Evolutionary conservation across 2,329 filamentous ascomycete genomes (phyloP).

Genomic region (Epichloe sylvatica): DNA sequence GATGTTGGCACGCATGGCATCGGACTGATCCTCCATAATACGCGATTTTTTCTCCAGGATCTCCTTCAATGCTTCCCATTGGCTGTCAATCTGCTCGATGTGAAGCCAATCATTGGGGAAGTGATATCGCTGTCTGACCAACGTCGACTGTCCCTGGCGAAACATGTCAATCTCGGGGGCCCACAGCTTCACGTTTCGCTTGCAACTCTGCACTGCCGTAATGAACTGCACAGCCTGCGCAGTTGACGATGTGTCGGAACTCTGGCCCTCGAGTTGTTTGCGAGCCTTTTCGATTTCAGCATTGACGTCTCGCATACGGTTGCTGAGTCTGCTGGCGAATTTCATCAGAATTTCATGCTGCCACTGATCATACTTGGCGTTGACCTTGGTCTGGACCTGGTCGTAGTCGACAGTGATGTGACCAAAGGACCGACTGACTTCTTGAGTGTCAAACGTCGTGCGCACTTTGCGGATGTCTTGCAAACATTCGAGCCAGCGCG

Average conservation of each 20-base stretch:
- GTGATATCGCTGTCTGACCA: slow-evolving; percentile 84
- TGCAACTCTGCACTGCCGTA: slow-evolving; percentile 91
- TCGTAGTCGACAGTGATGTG: slow-evolving; percentile 95
- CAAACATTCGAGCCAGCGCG: slow-evolving; percentile 87
- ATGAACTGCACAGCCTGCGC: slow-evolving; percentile 97
- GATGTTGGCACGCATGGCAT: slow-evolving; percentile 90
- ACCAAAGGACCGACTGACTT: slow-evolving; percentile 83
- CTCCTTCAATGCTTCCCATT: slow-evolving; percentile 89
- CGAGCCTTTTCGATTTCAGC: slow-evolving; percentile 83
- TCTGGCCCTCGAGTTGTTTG: slow-evolving; percentile 80
- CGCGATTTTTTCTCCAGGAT: slow-evolving; percentile 84
- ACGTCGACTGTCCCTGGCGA: slow-evolving; percentile 83
- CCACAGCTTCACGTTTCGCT: slow-evolving; percentile 86
- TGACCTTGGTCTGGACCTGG: slow-evolving; percentile 96
- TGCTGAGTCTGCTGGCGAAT: slow-evolving; percentile 78
- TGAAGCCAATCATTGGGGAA: slow-evolving; percentile 90
- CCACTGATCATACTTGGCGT: slow-evolving; percentile 99
- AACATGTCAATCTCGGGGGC: slow-evolving; percentile 89
- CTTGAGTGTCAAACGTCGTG: slow-evolving; percentile 92
- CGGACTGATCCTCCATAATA: slow-evolving; percentile 91
- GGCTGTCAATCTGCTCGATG: slow-evolving; percentile 89
- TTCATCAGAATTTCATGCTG: slow-evolving; percentile 93
- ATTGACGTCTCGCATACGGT: slow-evolving; percentile 82
- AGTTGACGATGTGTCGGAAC: slow-evolving; percentile 85
- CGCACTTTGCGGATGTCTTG: slow-evolving; percentile 93